Evolutionary conservation across 2,329 filamentous ascomycete species (phyloP), one percentile per base, ranked within the genome.

Genomic region (Ophiostoma triangulosporum): DNA sequence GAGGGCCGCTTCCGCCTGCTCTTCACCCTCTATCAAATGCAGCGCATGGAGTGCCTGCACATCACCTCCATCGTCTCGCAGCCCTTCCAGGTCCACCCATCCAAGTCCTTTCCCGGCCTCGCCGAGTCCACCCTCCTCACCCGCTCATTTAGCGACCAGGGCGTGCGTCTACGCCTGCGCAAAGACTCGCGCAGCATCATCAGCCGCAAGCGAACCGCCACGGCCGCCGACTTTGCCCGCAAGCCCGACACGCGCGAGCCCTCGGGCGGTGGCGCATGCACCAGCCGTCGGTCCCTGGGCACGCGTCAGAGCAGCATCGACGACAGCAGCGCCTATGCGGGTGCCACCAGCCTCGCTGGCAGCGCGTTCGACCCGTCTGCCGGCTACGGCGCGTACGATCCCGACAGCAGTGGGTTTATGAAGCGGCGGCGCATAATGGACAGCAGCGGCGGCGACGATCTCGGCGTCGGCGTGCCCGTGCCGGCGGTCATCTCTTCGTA

Each of bases 131-230:
- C 82, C 40, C 81, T 78, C 63, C 89, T 90, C 9, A 86, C 90
- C 0, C 90, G 87, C 51, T 82, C 84, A 0, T 91, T 95, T 66
- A 86, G 85, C 58, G 88, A 95, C 61, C 88, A 95, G 64, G 89
- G 89, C 8, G 86, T 95, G 14, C 83, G 88, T 51, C 71, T 95
- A 31, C 77, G 88, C 51, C 75, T 95, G 48, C 80, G 88, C 53
- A 95, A 95, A 65, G 88, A 95, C 66, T 84, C 86, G 45, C 76
- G 86, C 54, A 76, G 76, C 20, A 69, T 71, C 60, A 70, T 68
- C 5, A 74, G 71, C 17, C 68, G 71, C 54, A 78, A 75, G 62
- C 68, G 71, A 27, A 73, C 65, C 54, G 65, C 59, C 33, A 59
- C 60, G 32, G 60, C 62, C 3, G 64, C 61, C 14, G 61, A 65